Percentiles rank a stretch among this genome's conserved stretches.
These are phyloP conservation scores for Lachancea thermotolerans DNA, from an alignment of 805 yeast species.

Conservation along the genomic window DNA sequence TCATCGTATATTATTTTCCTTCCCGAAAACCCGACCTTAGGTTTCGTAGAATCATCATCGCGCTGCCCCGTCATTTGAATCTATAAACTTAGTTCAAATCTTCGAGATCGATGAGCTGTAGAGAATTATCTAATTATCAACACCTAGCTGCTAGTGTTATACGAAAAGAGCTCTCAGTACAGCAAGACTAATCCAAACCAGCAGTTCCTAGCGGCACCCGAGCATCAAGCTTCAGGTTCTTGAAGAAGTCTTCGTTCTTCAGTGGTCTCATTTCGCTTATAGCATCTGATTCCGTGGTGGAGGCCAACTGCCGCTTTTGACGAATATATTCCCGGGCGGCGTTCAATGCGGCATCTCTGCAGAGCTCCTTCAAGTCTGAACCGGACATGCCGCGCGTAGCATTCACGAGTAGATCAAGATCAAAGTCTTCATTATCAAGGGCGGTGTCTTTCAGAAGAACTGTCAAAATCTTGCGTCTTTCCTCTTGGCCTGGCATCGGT, in stretches of 20 bases:
- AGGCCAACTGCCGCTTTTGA: constrained; percentile 41
- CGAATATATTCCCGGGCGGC: constrained; percentile 83
- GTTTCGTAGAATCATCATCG: not conserved
- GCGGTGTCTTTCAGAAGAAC: constrained; percentile 62
- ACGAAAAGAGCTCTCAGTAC: too few relatives aligned
- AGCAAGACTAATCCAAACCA: constrained; percentile 15
- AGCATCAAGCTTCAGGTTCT: constrained; percentile 25
- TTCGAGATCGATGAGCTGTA: too few relatives aligned
- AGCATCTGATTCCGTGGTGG: constrained; percentile 15
- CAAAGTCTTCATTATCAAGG: constrained; percentile 49
- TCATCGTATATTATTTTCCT: constrained; percentile 67
- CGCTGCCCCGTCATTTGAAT: too few relatives aligned
- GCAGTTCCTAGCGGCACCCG: constrained; percentile 17
- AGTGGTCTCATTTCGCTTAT: constrained; percentile 54
- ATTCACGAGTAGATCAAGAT: constrained; percentile 50
- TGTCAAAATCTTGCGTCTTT: constrained; percentile 63
- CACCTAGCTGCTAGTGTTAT: too few relatives aligned
- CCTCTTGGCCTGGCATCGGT: constrained; percentile 58
- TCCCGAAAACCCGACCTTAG: constrained; percentile 49
- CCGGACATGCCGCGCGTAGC: constrained; percentile 78
- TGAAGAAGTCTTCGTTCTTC: constrained; percentile 54
- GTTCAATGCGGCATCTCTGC: constrained; percentile 87
- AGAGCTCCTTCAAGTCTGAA: constrained; percentile 82
- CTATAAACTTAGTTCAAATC: too few relatives aligned
- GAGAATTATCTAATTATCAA: too few relatives aligned